Conservation (phyloP, 495 filamentous ascomycete species). For the Trichoderma gamsii region DNA sequence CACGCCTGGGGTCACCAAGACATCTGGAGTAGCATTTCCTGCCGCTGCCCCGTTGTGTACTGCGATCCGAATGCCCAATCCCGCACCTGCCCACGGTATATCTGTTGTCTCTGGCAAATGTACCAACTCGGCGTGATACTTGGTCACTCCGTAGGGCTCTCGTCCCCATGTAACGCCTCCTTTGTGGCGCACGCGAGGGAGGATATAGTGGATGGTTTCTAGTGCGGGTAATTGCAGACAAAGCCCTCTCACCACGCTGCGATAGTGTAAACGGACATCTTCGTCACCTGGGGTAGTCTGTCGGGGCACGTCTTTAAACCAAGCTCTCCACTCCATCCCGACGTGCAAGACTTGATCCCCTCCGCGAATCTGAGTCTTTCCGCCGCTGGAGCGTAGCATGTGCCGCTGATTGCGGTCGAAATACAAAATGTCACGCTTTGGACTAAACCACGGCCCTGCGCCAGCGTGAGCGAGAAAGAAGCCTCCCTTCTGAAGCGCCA, state of each 20-base stretch:
- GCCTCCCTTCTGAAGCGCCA: slow-evolving; percentile 21
- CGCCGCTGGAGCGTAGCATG: neutral
- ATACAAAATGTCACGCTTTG: slow-evolving; percentile 21
- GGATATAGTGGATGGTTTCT: slow-evolving; percentile 7
- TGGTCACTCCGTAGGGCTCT: neutral
- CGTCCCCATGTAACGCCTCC: slow-evolving; percentile 14
- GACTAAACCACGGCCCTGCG: slow-evolving; percentile 27
- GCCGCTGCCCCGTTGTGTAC: neutral
- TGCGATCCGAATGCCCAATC: neutral
- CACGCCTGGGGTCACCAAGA: neutral
- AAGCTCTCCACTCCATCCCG: slow-evolving; percentile 18
- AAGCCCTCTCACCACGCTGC: slow-evolving; percentile 10
- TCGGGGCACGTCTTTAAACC: slow-evolving; percentile 13
- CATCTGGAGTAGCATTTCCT: neutral
- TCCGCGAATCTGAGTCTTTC: slow-evolving; percentile 6
- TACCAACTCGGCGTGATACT: neutral
- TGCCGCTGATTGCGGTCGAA: slow-evolving; percentile 15
- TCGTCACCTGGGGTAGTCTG: neutral
- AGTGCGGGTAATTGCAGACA: slow-evolving; percentile 6
- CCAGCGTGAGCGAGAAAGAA: slow-evolving; percentile 25
- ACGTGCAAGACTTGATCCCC: slow-evolving; percentile 10
- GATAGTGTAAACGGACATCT: neutral
- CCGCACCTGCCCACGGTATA: slow-evolving; percentile 1
- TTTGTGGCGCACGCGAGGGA: slow-evolving; percentile 13
- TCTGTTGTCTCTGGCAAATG: neutral